Evolutionary conservation across 2,329 filamentous ascomycete species (phyloP).

Genomic region (Cordyceps fumosorosea): DNA sequence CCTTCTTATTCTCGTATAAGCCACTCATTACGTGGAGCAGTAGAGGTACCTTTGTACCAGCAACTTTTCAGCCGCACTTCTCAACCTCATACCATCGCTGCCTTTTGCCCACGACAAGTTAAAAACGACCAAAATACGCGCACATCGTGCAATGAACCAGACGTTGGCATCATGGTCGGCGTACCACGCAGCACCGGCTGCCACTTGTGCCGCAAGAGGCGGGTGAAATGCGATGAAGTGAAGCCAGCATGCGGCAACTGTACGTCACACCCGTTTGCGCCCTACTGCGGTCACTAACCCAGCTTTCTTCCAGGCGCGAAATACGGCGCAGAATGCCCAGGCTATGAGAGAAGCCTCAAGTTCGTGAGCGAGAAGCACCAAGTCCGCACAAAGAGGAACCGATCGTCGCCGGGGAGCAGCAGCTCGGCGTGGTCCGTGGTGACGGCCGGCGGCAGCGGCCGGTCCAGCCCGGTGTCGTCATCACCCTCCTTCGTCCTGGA

Average conservation of each 20-base stretch:
- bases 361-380: constrained; percentile 35
- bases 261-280: background rate
- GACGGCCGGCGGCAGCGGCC: constrained; percentile 11
- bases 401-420: constrained; percentile 2
- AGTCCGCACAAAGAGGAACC: constrained; percentile 20
- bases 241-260: constrained; percentile 36
- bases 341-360: constrained; percentile 33
- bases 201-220: constrained; percentile 33
- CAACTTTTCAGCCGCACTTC: no score
- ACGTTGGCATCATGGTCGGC: constrained; percentile 15
- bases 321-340: constrained; percentile 32
- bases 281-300: no score
- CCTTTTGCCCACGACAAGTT: no score
- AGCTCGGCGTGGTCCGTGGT: constrained; percentile 11
- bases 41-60: no score
- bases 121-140: background rate
- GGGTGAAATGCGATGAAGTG: constrained; percentile 40
- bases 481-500: constrained; percentile 7
- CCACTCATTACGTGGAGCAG: no score
- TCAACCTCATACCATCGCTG: no score
- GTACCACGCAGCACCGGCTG: constrained; percentile 24
- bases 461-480: constrained; percentile 17
- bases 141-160: background rate
- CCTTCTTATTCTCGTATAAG: no score
- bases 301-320: constrained; percentile 15